phyloP scores from a whole-genome alignment of 352 stramenopile genomes.

The Phytopythium mirpurense region DNA sequence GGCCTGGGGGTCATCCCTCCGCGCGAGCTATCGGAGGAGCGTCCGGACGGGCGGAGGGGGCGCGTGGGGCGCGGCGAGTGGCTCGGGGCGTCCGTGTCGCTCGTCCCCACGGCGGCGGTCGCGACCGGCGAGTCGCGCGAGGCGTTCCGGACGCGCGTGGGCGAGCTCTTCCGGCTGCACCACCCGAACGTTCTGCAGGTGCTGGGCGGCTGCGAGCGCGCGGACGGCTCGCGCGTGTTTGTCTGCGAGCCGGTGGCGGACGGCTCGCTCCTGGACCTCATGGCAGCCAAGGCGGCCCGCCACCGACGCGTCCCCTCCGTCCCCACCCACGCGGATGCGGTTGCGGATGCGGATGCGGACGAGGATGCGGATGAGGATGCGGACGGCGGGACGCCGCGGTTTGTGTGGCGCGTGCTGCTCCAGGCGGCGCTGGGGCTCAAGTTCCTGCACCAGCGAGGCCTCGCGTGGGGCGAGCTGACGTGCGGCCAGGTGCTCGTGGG shows the following conservation, averaged over 20 bases:
- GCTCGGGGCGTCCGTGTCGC: conserved; percentile 3
- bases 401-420: conserved; percentile 14
- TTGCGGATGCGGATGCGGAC: background rate
- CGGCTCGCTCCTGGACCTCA: background rate
- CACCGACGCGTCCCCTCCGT: background rate
- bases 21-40: background rate
- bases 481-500: conserved; percentile 19
- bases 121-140: background rate
- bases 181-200: conserved; percentile 28
- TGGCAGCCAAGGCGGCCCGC: background rate
- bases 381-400: background rate
- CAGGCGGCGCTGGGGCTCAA: conserved; percentile 18
- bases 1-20: background rate
- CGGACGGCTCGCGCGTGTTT: conserved; percentile 10
- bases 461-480: conserved; percentile 17
- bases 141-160: conserved; percentile 14
- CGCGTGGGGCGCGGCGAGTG: background rate
- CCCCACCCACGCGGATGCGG: background rate
- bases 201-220: conserved; percentile 16
- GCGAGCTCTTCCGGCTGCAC: conserved; percentile 19
- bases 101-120: background rate
- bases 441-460: conserved; percentile 13
- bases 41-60: too few relatives aligned
- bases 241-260: conserved; percentile 17
- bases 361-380: background rate